phyloP scores from a whole-genome alignment of 192 early-diverging fungal species.

The Jimgerdemannia lactiflua region DNA sequence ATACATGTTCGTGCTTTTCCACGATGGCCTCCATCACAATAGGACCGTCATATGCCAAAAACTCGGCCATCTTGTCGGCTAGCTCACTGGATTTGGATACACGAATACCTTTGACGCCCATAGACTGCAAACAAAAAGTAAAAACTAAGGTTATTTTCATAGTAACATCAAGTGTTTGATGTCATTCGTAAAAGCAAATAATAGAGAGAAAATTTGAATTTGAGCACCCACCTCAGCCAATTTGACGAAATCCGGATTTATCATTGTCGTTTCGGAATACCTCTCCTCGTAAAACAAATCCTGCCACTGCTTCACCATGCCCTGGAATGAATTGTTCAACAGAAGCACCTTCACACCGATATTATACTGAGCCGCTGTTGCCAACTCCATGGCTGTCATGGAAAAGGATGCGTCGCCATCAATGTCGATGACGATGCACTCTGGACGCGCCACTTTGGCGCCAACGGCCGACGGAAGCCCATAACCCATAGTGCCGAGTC shows the following conservation, averaged over 20 bases:
- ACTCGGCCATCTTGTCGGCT: constrained; percentile 83
- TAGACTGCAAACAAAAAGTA: constrained; percentile 37
- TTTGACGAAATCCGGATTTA: constrained; percentile 98
- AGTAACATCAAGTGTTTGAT: background rate
- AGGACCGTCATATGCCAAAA: constrained; percentile 82
- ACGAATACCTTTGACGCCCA: constrained; percentile 88
- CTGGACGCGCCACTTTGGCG: constrained; percentile 91
- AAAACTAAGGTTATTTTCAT: constrained; percentile 3
- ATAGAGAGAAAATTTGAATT: constrained; percentile 6
- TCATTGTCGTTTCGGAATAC: constrained; percentile 92
- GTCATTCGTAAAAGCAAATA: constrained; percentile 8
- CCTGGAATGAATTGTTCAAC: constrained; percentile 99
- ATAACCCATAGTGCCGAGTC: constrained; percentile 98
- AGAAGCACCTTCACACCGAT: constrained; percentile 96
- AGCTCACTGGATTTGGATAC: constrained; percentile 83
- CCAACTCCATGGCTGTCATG: constrained; percentile 99
- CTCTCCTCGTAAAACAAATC: constrained; percentile 98
- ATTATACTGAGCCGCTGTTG: constrained; percentile 96
- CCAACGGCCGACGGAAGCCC: constrained; percentile 96
- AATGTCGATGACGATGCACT: constrained; percentile 96
- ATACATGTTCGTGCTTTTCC: constrained; percentile 91
- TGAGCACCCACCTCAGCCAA: constrained; percentile 66
- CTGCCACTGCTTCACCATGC: constrained; percentile 94
- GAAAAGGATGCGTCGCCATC: constrained; percentile 98
- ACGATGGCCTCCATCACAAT: constrained; percentile 91